Evolutionary conservation across 139 green algal genomes (phyloP), one percentile per base, ranked within the genome.

Genomic region (Chlamydomonas sp.): DNA sequence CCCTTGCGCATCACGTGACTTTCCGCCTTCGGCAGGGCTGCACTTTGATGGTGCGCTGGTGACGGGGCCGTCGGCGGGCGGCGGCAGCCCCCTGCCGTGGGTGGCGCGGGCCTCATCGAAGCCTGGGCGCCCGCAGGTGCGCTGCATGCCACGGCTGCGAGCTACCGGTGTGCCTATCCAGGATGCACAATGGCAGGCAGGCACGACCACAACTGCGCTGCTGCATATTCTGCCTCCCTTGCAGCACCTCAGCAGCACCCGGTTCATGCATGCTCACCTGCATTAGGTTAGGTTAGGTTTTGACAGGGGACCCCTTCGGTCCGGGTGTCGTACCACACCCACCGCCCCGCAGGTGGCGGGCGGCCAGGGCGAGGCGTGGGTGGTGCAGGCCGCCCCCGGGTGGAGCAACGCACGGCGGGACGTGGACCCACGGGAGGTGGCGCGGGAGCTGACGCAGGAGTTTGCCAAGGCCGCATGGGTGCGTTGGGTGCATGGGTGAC

Each of bases 21-120:
- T 49, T 49, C 31, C 31, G 31, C 31, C 31, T 49, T 49, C 31
- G 31, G 31, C 74, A 81, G 84, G 79, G 58, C 49, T 88, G 2
- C 84, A 76, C 15, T 88, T 79, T 16, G 77, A 88, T 57, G 84
- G 84, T 6, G 84, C 76, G 18, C 84, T 88, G 9, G 12, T 88
- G 16, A 84, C 61, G 31, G n/a, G 57, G 18, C 84, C 84, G 58
- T 64, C 7, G 17, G 12, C 63, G 64, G 57, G 20, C 57, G 14
- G 12, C 18, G 74, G 49, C 74, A 64, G 75, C 64, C 16, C 75
- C 63, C 71, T 88, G 20, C 16, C 84, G n/a, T 88, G 84, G 84
- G 2, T 88, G 9, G 66, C 76, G 3, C 84, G 84, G 10, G 84
- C 83, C 76, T 88, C 76, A 0, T 79, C 76, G n/a, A 88, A 88